Evolutionary conservation across 2,329 filamentous ascomycete species (phyloP), one percentile per base, ranked within the genome.

Genomic region (Aspergillus luchuensis): DNA sequence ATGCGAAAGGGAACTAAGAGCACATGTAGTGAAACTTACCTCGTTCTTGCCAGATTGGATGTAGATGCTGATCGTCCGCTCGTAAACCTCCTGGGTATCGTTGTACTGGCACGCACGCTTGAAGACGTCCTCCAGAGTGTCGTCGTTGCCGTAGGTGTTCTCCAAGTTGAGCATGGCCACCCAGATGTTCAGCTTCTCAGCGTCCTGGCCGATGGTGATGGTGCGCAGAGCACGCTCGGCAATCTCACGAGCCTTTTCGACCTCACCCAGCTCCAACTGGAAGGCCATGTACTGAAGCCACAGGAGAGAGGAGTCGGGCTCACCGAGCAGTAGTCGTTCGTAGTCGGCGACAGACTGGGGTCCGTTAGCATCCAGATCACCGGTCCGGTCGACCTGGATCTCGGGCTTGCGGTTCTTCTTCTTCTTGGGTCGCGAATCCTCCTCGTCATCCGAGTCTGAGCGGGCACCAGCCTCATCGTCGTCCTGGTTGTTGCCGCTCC

Each of bases 261-360:
- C 83, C 78, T 99, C 95, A 72, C 91, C 91, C 56, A 96, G 86
- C 73, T 96, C 90, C 76, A 97, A 89, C 78, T 98, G 92, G 84
- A 96, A 96, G n/a, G 93, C 92, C 92, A 99, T 98, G 80, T 99
- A 99, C 66, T 91, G 87, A 57, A 97, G 91, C 95, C 95, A 99
- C 28, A 98, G 85, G 63, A 89, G 83, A 0, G 94, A 96, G n/a
- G 91, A 94, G 78, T 98, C 92, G 2, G 95, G 92, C 74, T 96
- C 91, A 58, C 92, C 91, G 21, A 99, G 86, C 45, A 99, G 85
- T 23, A 97, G 87, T 67, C 95, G 89, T 79, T 99, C 96, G 75
- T 92, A 99, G 77, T 99, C 96, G 64, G 90, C 91, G 15, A 91
- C 86, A 1, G 91, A 94, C 74, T 96, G 92, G 2, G 95, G 95